Evolutionary conservation across 2,329 filamentous ascomycete species (phyloP).

Genomic region (Aspergillus pseudoterreus): DNA sequence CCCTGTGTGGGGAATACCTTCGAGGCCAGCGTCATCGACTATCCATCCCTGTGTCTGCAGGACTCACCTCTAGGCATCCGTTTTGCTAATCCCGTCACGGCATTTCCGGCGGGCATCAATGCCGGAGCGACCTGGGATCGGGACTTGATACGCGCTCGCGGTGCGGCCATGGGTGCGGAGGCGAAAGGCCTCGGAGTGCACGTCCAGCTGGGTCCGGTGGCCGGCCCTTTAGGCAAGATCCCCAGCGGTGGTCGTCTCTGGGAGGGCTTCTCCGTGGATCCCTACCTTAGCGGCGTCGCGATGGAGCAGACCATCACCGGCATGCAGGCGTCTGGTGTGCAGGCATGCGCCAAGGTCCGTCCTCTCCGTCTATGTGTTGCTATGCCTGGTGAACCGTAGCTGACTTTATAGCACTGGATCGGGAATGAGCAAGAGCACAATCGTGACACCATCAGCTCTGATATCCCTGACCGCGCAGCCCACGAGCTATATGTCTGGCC

Average conservation of each 20-base stretch:
- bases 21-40: slow-evolving; percentile 6
- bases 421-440: slow-evolving; percentile 2
- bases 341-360: neutral
- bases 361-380: too few relatives aligned
- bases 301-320: neutral
- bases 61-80: slow-evolving; percentile 11
- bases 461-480: slow-evolving; percentile 11
- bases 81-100: neutral
- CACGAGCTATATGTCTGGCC: slow-evolving; percentile 14
- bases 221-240: neutral
- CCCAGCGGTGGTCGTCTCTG: neutral
- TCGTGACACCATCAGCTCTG: slow-evolving; percentile 3
- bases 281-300: neutral
- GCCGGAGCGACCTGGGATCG: slow-evolving; percentile 6
- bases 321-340: neutral
- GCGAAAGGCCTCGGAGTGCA: neutral
- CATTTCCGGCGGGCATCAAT: slow-evolving; percentile 4
- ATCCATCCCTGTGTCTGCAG: slow-evolving; percentile 10
- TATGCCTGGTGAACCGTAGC: too few relatives aligned
- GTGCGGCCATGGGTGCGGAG: slow-evolving; percentile 1
- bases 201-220: slow-evolving; percentile 1
- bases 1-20: slow-evolving; percentile 7
- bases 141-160: neutral
- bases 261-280: slow-evolving; percentile 1
- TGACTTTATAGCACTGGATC: neutral